These are phyloP conservation scores for Aspergillus fructus DNA, from an alignment of 2,329 filamentous ascomycete species.

Conservation along the genomic window DNA sequence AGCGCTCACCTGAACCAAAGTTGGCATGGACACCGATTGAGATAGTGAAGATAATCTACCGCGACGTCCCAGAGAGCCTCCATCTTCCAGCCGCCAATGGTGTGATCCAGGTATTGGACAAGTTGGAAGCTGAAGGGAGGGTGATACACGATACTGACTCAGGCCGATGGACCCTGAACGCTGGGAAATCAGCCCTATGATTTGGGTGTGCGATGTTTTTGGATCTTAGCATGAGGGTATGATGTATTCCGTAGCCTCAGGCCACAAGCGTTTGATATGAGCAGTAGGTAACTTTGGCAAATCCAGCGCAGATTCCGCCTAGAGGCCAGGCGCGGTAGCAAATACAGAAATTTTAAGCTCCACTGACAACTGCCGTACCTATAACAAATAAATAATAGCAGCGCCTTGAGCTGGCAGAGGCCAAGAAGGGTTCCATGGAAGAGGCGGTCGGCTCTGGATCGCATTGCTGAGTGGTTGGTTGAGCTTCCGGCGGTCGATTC, in stretches of 20 bases:
- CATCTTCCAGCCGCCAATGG: slow-evolving; percentile 75
- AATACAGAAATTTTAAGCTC: slow-evolving; percentile 1
- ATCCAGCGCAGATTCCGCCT: not conserved
- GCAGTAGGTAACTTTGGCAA: not conserved
- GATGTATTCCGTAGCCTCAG: not conserved
- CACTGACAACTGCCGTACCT: not conserved
- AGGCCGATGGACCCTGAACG: slow-evolving; percentile 31
- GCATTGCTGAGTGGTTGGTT: slow-evolving; percentile 4
- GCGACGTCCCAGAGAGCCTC: slow-evolving; percentile 71
- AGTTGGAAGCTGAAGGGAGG: slow-evolving; percentile 73
- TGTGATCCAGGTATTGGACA: slow-evolving; percentile 73
- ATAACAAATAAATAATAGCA: not conserved
- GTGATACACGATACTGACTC: slow-evolving; percentile 45
- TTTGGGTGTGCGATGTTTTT: not conserved
- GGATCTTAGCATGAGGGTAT: not conserved
- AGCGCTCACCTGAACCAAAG: slow-evolving; percentile 37
- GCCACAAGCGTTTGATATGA: not conserved
- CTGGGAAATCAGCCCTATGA: slow-evolving; percentile 33
- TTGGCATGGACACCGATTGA: slow-evolving; percentile 69
- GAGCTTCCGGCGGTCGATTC: not conserved
- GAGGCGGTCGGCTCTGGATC: not conserved
- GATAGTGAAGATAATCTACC: slow-evolving; percentile 85
- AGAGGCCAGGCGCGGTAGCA: not conserved
- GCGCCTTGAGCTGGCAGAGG: not conserved
- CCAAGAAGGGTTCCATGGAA: slow-evolving; percentile 5